phyloP scores from a whole-genome alignment of 768 basidiomycete genomes.

The Boletus coccyginus region DNA sequence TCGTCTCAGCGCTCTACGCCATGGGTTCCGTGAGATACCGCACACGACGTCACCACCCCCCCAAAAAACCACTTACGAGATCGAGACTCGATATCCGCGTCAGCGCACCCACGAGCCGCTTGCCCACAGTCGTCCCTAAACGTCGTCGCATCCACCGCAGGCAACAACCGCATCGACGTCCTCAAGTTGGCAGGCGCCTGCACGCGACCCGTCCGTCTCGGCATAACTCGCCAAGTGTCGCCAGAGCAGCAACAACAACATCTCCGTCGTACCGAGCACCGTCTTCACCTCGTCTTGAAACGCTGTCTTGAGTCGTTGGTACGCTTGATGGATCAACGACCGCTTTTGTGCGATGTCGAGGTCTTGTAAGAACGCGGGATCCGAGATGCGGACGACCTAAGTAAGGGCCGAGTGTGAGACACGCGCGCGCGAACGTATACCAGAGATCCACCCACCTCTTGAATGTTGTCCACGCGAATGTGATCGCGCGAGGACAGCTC shows the following conservation, averaged over 20 bases:
- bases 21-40: conserved; percentile 7
- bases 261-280: conserved; percentile 66
- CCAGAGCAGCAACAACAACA: conserved; percentile 78
- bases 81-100: conserved; percentile 53
- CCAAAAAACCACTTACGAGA: conserved; percentile 36
- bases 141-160: conserved; percentile 52
- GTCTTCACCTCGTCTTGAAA: conserved; percentile 49
- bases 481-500: conserved; percentile 74
- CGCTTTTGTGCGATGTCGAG: conserved; percentile 69
- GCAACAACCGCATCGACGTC: conserved; percentile 52
- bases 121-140: conserved; percentile 58
- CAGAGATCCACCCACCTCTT: conserved; percentile 49
- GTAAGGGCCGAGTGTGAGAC: too few species aligned
- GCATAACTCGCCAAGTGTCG: conserved; percentile 72
- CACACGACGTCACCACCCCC: background rate
- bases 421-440: too few species aligned
- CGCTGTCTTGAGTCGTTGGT: conserved; percentile 44
- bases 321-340: conserved; percentile 58
- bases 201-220: conserved; percentile 25
- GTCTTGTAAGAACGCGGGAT: conserved; percentile 56
- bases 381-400: conserved; percentile 51
- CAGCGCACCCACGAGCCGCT: conserved; percentile 54
- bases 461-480: conserved; percentile 65
- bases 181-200: conserved; percentile 35
- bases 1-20: conserved; percentile 40